Evolutionary conservation across 371 early-diverging fungal genomes (phyloP), one percentile per base, ranked within the genome.

Genomic region (Paramicrosporidium saccamoebae): DNA sequence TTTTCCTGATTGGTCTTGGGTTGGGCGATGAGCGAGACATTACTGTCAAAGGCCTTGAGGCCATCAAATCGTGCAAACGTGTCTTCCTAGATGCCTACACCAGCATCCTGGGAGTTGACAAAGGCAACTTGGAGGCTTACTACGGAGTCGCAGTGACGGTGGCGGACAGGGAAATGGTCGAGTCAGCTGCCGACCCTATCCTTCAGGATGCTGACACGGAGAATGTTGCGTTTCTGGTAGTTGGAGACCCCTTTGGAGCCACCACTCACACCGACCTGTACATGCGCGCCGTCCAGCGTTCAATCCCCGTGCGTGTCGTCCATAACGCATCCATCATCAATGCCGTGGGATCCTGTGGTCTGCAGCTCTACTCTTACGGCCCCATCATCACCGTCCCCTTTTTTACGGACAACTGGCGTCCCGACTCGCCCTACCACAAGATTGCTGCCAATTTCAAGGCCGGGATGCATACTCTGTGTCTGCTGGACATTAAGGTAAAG

Each of bases 321-420:
- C 97, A 96, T 48, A 98, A 98, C 42, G 82, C 95, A 13, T 88
- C 90, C 12, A 92, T 98, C 39, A 75, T 92, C 72, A 95, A 88
- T 43, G 95, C 92, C 3, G 58, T 86, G 19, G 97, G 99, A 13
- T 75, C 73, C 29, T 81, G 79, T 31, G 99, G 99, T 5, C 54
- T 98, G 27, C 92, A 86, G 42, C 58, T 95, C 19, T 98, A 98
- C 51, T 73, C 68, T 45, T 95, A 86, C 57, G 99, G 99, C 12
- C 75, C 75, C 42, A 84, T 92, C 5, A 69, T 98, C 19, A 90
- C 95, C n/a, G 74, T 98, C 32, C 84, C 82, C 3, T 96, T 88
- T 46, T 96, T 90, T 44, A 68, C 71, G 3, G 86, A 88, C 3
- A 64, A 47, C 10, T 94, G 88, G 90, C 56, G 77, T 17, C 96